A percentile compares a stretch with the other conserved stretches of the same genome.
phyloP scores from a whole-genome alignment of 1,284 basidiomycete genomes.

The Mycena citricolor region DNA sequence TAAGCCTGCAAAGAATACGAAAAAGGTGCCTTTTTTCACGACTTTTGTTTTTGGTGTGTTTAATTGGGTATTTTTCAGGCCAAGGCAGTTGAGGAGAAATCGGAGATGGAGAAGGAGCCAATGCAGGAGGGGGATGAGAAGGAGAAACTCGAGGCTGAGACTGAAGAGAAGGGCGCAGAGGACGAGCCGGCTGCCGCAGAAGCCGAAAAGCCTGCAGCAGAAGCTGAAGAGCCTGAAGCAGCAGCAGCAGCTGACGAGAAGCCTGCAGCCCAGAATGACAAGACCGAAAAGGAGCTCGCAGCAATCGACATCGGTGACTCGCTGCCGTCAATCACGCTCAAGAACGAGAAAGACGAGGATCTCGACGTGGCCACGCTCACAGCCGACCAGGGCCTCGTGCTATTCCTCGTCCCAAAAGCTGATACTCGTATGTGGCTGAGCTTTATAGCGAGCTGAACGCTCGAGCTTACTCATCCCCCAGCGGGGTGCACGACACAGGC shows the following conservation, averaged over 20 bases:
- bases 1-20: conserved; percentile 24
- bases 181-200: too few species aligned
- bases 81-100: conserved; percentile 31
- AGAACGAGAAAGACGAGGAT: conserved; percentile 78
- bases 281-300: conserved; percentile 29
- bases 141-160: too few species aligned
- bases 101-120: too few species aligned
- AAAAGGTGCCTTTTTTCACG: conserved; percentile 24
- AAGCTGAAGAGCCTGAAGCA: conserved; percentile 13
- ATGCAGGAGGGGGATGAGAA: too few species aligned
- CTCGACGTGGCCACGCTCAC: conserved; percentile 61
- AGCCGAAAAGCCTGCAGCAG: too few species aligned
- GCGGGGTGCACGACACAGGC: conserved; percentile 89
- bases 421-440: conserved; percentile 65
- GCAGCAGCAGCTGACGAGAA: conserved; percentile 33
- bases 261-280: conserved; percentile 27
- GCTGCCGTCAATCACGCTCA: conserved; percentile 75
- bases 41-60: conserved; percentile 4
- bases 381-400: conserved; percentile 71
- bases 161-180: too few species aligned
- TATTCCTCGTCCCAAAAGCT: conserved; percentile 86
- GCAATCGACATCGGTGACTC: conserved; percentile 71
- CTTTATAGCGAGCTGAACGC: too few species aligned
- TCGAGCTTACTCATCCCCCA: too few species aligned
- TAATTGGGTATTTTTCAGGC: conserved; percentile 26